Percentiles rank a stretch among this genome's conserved stretches.
phyloP scores from a whole-genome alignment of 768 basidiomycete species.

The Mycena polygramma region DNA sequence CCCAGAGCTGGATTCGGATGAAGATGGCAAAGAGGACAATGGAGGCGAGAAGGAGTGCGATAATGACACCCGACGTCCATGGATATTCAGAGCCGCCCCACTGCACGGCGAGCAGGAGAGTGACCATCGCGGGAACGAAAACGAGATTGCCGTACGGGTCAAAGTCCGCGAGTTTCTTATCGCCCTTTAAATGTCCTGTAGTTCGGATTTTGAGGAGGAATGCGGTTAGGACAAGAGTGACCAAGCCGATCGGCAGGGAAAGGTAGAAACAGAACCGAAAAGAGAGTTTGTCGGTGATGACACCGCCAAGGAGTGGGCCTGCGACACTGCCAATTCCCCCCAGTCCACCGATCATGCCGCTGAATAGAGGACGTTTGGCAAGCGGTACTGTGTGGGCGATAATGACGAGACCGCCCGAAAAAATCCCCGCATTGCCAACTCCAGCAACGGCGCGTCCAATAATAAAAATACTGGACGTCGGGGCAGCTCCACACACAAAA shows the following conservation, averaged over 20 bases:
- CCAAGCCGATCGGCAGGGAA: constrained; percentile 30
- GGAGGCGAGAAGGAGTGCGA: constrained; percentile 13
- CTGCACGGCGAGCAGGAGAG: constrained; percentile 51
- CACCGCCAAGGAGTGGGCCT: constrained; percentile 48
- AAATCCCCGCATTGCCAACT: constrained; percentile 56
- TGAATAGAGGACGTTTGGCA: constrained; percentile 48
- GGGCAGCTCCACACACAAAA: constrained; percentile 54
- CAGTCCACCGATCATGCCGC: constrained; percentile 53
- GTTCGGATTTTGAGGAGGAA: constrained; percentile 37
- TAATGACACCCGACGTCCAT: constrained; percentile 48
- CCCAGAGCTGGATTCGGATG: constrained; percentile 30
- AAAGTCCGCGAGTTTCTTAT: not conserved
- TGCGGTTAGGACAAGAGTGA: constrained; percentile 29
- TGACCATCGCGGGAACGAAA: constrained; percentile 29
- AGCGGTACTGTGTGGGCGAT: constrained; percentile 46
- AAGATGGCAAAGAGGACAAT: constrained; percentile 31
- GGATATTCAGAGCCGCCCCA: constrained; percentile 59
- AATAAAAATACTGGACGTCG: constrained; percentile 46
- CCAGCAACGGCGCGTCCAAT: constrained; percentile 62
- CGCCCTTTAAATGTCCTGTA: not conserved
- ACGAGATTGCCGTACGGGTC: constrained; percentile 31
- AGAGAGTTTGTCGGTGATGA: constrained; percentile 44
- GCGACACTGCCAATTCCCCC: constrained; percentile 40
- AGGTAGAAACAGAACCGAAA: constrained; percentile 51
- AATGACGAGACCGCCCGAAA: constrained; percentile 38